phyloP scores from a whole-genome alignment of 1,139 yeast species.

The Diutina neorugosa region DNA sequence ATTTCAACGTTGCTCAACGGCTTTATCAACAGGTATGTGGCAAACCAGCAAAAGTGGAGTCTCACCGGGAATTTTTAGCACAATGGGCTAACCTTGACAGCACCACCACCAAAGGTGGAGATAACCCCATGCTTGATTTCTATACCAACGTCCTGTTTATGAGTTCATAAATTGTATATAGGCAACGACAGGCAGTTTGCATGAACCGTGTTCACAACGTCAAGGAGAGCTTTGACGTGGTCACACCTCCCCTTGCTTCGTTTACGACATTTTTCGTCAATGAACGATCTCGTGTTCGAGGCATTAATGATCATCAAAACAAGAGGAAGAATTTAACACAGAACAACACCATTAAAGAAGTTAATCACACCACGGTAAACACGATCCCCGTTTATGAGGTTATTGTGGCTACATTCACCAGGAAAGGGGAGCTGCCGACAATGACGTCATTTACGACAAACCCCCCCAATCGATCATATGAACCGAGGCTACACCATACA shows the following conservation, averaged over 20 bases:
- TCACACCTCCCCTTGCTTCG: not conserved
- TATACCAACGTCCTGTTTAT: constrained; percentile 70
- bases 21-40: constrained; percentile 58
- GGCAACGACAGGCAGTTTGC: not conserved
- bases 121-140: constrained; percentile 77
- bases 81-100: constrained; percentile 62
- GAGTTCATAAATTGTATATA: constrained; percentile 17
- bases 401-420: no score
- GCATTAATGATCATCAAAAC: no score
- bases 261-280: no score
- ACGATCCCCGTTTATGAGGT: no score
- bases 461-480: no score
- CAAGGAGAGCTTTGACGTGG: no score
- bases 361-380: no score
- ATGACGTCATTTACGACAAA: no score
- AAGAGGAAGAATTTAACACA: no score
- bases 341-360: no score
- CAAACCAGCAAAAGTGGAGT: constrained; percentile 38
- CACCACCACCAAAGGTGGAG: constrained; percentile 67
- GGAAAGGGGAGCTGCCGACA: no score
- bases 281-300: not conserved
- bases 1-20: constrained; percentile 51
- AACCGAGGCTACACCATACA: no score
- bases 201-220: not conserved
- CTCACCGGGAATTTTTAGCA: constrained; percentile 54